Evolutionary conservation across 331 rosid species (phyloP).

Genomic region (Pyrus hybrid): DNA sequence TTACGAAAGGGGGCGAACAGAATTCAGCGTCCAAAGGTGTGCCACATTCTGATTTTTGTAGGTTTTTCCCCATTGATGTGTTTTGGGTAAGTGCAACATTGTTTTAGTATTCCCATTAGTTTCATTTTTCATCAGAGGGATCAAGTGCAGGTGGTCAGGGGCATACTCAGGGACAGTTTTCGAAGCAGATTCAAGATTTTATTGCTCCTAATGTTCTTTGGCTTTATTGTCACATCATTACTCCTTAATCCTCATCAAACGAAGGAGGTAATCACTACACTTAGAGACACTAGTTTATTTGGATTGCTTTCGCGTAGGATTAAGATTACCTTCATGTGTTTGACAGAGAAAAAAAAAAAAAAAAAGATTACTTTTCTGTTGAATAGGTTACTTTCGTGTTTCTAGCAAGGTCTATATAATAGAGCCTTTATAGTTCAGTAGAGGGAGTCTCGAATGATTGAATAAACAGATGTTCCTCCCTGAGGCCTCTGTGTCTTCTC

Average conservation of each 20-base stretch:
- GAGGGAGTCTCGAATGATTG: too few relatives aligned
- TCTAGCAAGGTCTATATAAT: too few relatives aligned
- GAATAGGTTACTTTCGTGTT: not conserved
- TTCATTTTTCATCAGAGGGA: constrained; percentile 32
- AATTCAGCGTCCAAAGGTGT: constrained; percentile 16
- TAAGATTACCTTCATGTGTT: too few relatives aligned
- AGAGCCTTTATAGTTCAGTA: too few relatives aligned
- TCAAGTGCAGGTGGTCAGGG: constrained; percentile 48
- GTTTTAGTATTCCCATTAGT: not conserved
- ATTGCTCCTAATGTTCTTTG: constrained; percentile 43
- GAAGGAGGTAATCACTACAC: constrained; percentile 44
- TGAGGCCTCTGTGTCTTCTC: too few relatives aligned
- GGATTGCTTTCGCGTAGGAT: not conserved
- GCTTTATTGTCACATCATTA: constrained; percentile 38
- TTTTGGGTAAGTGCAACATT: not conserved
- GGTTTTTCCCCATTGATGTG: not conserved
- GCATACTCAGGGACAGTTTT: constrained; percentile 30
- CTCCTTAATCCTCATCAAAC: constrained; percentile 38
- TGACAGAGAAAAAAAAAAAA: too few relatives aligned
- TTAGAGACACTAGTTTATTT: not conserved
- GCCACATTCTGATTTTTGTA: not conserved
- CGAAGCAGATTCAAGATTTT: constrained; percentile 40
- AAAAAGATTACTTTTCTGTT: not conserved
- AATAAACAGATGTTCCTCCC: too few relatives aligned
- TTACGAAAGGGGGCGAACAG: constrained; percentile 13